A percentile compares a stretch with the other conserved stretches of the same genome.
Evolutionary conservation across 2,329 filamentous ascomycete species (phyloP).

Genomic region (Colletotrichum musae): DNA sequence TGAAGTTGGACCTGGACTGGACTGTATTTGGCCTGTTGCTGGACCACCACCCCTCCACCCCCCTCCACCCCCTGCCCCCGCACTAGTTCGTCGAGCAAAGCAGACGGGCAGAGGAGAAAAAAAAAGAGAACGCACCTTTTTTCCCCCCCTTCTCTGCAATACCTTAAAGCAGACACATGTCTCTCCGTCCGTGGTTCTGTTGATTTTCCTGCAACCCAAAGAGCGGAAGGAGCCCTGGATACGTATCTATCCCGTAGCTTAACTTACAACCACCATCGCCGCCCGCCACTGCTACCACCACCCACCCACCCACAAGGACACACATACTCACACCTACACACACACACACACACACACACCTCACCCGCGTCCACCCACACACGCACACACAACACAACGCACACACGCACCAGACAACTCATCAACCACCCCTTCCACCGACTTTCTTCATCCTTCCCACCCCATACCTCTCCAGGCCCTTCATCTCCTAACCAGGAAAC

Average conservation of each 20-base stretch:
- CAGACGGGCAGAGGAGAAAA: conserved; percentile 8
- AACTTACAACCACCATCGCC: conserved; percentile 50
- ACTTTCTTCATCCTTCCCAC: conserved; percentile 42
- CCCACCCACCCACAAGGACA: conserved; percentile 48
- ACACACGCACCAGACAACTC: conserved; percentile 36
- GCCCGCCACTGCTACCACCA: conserved; percentile 48
- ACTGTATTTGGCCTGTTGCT: conserved; percentile 30
- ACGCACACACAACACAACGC: conserved; percentile 24
- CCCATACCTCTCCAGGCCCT: conserved; percentile 31
- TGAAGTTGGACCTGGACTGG: conserved; percentile 34
- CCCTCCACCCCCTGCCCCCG: conserved; percentile 34
- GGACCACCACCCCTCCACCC: conserved; percentile 35
- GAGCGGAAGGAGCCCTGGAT: conserved; percentile 53
- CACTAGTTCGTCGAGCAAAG: conserved; percentile 38
- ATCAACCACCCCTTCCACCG: conserved; percentile 40
- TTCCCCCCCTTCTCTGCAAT: conserved; percentile 64
- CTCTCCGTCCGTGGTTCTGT: conserved; percentile 69
- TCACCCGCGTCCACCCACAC: conserved; percentile 41
- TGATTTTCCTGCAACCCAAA: conserved; percentile 59
- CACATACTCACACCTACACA: conserved; percentile 27
- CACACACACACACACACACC: conserved; percentile 38
- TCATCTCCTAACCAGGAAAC: conserved; percentile 28
- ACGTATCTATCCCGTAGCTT: conserved; percentile 56
- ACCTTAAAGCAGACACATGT: conserved; percentile 70
- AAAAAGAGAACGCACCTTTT: conserved; percentile 14